These are phyloP conservation scores for Cyclostephanos invisitatus DNA, from an alignment of 108 stramenopile genomes.

Conservation along the genomic window DNA sequence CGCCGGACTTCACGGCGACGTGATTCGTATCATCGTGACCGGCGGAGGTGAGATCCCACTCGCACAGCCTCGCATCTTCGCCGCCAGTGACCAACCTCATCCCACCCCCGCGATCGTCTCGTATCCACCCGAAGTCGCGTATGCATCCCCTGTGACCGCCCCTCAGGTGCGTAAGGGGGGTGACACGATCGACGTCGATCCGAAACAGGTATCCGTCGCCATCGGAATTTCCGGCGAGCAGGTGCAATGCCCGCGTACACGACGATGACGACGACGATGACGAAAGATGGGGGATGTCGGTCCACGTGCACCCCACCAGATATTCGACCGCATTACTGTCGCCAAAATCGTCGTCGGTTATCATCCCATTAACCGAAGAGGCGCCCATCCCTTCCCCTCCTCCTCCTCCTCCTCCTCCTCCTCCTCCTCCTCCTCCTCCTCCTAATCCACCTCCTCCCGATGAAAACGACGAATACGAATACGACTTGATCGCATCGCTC, in stretches of 20 bases:
- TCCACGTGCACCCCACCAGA: conserved; percentile 51
- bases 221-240: conserved; percentile 65
- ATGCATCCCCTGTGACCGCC: conserved; percentile 82
- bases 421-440: no score
- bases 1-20: not conserved
- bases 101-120: conserved; percentile 23
- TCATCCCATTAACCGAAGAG: not conserved
- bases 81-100: conserved; percentile 69
- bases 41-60: conserved; percentile 56
- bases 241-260: conserved; percentile 48
- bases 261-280: not conserved
- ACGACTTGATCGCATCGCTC: conserved; percentile 32
- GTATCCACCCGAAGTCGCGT: conserved; percentile 63
- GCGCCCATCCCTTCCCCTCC: not conserved
- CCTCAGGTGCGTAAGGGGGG: conserved; percentile 38
- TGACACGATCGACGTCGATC: conserved; percentile 61
- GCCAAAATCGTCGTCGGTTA: not conserved
- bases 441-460: not conserved
- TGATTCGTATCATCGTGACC: not conserved
- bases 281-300: not conserved
- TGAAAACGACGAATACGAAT: not conserved
- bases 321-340: conserved; percentile 31
- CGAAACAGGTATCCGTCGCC: conserved; percentile 74
- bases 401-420: no score
- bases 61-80: conserved; percentile 86